phyloP scores from a whole-genome alignment of 2,329 filamentous ascomycete genomes.

The Clonostachys rosea region DNA sequence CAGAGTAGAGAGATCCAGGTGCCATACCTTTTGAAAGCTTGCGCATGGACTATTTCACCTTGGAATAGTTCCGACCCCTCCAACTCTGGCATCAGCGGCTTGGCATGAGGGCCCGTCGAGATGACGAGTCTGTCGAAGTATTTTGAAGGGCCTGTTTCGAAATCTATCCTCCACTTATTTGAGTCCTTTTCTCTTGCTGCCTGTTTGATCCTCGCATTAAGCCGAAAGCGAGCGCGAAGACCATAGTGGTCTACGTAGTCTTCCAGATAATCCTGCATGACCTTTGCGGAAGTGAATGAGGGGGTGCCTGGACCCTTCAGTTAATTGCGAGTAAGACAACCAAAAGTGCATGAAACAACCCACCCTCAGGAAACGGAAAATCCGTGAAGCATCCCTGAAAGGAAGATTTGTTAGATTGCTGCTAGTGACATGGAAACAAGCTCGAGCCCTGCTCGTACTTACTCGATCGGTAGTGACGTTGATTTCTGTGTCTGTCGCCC shows the following conservation, averaged over 20 bases:
- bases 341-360: neutral
- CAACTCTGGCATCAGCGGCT: conserved; percentile 25
- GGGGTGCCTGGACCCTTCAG: neutral
- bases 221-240: conserved; percentile 12
- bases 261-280: conserved; percentile 24
- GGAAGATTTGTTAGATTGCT: too few species aligned
- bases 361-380: conserved; percentile 21
- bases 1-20: neutral
- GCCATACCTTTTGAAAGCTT: conserved; percentile 3
- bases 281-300: conserved; percentile 9
- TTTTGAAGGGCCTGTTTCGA: conserved; percentile 10
- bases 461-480: conserved; percentile 16
- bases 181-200: conserved; percentile 2
- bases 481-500: conserved; percentile 9
- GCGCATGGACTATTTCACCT: neutral
- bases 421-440: too few species aligned
- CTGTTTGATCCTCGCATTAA: conserved; percentile 12
- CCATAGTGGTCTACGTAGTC: conserved; percentile 23
- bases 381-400: conserved; percentile 25
- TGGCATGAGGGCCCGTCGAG: conserved; percentile 23
- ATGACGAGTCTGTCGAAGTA: conserved; percentile 31
- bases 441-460: neutral
- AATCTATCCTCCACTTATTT: conserved; percentile 17
- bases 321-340: neutral
- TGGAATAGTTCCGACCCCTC: conserved; percentile 11